These are phyloP conservation scores for Backusella macrospora DNA, from an alignment of 192 early-diverging fungal genomes.

Conservation along the genomic window DNA sequence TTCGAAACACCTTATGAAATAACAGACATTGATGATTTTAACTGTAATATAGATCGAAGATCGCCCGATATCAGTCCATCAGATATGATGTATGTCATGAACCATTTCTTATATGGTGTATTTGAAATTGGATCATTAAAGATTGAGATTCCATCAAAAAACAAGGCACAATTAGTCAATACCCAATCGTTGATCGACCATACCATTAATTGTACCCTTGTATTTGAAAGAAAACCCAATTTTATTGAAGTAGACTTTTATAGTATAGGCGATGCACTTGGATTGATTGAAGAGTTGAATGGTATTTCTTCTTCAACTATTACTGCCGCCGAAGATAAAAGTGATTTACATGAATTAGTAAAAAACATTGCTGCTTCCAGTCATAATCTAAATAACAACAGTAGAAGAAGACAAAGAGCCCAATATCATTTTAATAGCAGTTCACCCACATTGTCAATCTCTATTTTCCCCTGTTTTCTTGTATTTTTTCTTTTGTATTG, in stretches of 20 bases:
- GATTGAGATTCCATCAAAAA: slow-evolving; percentile 50
- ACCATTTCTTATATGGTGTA: slow-evolving; percentile 67
- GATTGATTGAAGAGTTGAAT: slow-evolving; percentile 57
- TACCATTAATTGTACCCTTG: slow-evolving; percentile 50
- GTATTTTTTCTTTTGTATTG: not conserved
- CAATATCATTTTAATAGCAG: not conserved
- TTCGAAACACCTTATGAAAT: slow-evolving; percentile 71
- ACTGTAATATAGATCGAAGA: slow-evolving; percentile 60
- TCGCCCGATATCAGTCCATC: slow-evolving; percentile 17
- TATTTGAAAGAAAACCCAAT: slow-evolving; percentile 54
- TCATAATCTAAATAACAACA: not conserved
- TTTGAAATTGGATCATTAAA: slow-evolving; percentile 33
- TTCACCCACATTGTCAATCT: not conserved
- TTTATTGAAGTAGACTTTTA: slow-evolving; percentile 77
- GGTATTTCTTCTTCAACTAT: slow-evolving; percentile 29
- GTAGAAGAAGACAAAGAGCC: not conserved
- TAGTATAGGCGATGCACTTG: slow-evolving; percentile 53
- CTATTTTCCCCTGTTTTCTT: not conserved
- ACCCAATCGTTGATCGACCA: slow-evolving; percentile 52
- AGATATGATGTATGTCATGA: slow-evolving; percentile 62
- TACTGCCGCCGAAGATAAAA: not conserved
- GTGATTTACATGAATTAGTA: not conserved
- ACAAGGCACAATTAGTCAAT: slow-evolving; percentile 53
- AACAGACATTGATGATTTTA: slow-evolving; percentile 41
- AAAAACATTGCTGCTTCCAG: not conserved